phyloP scores from a whole-genome alignment of 1,284 basidiomycete genomes.

The Cutaneotrichosporon sp. region DNA sequence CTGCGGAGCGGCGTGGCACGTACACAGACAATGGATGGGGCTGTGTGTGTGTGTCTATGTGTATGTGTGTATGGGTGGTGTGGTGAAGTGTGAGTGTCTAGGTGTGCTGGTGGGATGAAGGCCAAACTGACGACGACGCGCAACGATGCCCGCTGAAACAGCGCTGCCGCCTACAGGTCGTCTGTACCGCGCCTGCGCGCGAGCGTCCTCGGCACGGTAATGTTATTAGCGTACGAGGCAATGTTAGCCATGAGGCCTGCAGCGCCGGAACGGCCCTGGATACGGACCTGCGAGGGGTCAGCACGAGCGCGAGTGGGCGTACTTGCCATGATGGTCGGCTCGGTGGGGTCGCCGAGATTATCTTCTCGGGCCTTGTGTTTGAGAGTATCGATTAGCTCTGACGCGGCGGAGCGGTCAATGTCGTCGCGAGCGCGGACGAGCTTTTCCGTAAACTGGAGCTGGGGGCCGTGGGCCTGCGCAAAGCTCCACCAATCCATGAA shows the following conservation, averaged over 20 bases:
- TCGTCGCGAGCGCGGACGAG: conserved; percentile 86
- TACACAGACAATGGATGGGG: too few species aligned
- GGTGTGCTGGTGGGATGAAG: too few species aligned
- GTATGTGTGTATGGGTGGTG: too few species aligned
- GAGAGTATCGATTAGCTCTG: conserved; percentile 89
- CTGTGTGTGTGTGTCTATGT: too few species aligned
- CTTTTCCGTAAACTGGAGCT: conserved; percentile 82
- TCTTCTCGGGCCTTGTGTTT: conserved; percentile 89
- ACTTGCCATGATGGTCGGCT: conserved; percentile 57
- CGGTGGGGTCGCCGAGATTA: conserved; percentile 63
- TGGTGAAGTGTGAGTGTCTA: too few species aligned
- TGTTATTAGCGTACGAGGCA: conserved; percentile 26
- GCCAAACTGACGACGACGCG: too few species aligned
- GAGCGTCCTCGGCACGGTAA: background rate
- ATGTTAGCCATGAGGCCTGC: conserved; percentile 35
- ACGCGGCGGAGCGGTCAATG: conserved; percentile 78
- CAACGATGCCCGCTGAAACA: too few species aligned
- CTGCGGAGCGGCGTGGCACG: too few species aligned
- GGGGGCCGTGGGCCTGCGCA: conserved; percentile 92
- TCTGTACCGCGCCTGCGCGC: too few species aligned
- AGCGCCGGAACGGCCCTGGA: conserved; percentile 25
- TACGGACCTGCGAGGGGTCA: conserved; percentile 29
- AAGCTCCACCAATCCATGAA: conserved; percentile 95
- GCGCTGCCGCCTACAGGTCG: too few species aligned
- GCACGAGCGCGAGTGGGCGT: background rate